phyloP scores from a whole-genome alignment of 768 basidiomycete genomes.

The Tephrocybe rancida region DNA sequence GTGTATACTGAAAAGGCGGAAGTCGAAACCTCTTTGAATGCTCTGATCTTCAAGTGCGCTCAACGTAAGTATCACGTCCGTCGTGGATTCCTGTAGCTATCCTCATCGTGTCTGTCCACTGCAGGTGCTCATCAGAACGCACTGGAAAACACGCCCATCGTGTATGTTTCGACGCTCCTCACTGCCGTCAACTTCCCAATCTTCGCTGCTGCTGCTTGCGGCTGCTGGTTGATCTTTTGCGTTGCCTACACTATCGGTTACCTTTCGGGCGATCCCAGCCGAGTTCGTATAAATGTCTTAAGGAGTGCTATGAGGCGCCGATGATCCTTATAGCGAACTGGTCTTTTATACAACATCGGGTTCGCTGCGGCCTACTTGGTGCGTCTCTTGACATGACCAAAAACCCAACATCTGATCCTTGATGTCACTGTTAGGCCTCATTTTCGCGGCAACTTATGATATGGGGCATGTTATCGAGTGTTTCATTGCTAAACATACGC shows the following conservation, averaged over 20 bases:
- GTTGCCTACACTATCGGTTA: conserved; percentile 48
- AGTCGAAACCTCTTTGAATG: conserved; percentile 49
- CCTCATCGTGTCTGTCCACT: background rate
- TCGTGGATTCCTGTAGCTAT: too few relatives aligned
- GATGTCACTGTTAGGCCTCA: too few relatives aligned
- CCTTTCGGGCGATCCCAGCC: conserved; percentile 39
- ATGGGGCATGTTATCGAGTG: too few relatives aligned
- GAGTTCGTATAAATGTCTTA: conserved; percentile 26
- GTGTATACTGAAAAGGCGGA: conserved; percentile 72
- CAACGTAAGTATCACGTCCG: conserved; percentile 51
- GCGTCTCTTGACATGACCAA: background rate
- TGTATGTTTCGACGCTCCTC: conserved; percentile 44
- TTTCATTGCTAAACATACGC: too few relatives aligned
- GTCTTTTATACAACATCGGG: conserved; percentile 13
- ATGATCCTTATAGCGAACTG: conserved; percentile 13
- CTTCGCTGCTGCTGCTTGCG: conserved; percentile 36
- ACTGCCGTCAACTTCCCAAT: conserved; percentile 41
- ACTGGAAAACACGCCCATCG: conserved; percentile 47
- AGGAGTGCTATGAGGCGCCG: too few relatives aligned
- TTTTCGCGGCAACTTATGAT: too few relatives aligned
- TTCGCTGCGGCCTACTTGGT: conserved; percentile 14
- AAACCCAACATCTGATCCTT: too few relatives aligned
- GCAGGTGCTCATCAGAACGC: conserved; percentile 73
- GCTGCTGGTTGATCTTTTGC: conserved; percentile 40
- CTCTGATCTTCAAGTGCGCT: conserved; percentile 66